Evolutionary conservation across 148 eudicot genomes (phyloP).

Genomic region (Silene uniflora): DNA sequence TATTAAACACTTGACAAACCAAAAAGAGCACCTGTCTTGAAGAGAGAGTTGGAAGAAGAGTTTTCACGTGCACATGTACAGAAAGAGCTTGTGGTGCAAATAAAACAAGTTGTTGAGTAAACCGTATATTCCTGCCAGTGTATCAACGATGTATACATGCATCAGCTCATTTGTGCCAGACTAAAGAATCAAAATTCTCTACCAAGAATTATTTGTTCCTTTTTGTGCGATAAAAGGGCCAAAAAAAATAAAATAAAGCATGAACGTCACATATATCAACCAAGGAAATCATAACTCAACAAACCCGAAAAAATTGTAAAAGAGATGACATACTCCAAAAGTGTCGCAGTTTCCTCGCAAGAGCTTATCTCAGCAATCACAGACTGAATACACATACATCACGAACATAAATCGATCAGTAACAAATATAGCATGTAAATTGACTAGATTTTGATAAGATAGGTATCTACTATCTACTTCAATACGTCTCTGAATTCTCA

Average conservation of each 20-base stretch:
- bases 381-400: conserved; percentile 48
- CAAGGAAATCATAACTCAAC: conserved; percentile 1
- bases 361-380: conserved; percentile 96
- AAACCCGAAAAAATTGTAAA: conserved; percentile 7
- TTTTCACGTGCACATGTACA: conserved; percentile 87
- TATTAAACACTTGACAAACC: conserved; percentile 1
- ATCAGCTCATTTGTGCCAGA: conserved; percentile 11
- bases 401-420: conserved; percentile 20
- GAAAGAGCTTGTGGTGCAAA: conserved; percentile 97
- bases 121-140: conserved; percentile 74
- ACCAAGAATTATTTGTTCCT: not conserved
- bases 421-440: conserved; percentile 2
- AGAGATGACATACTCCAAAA: conserved; percentile 69
- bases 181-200: not conserved
- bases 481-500: not conserved
- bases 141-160: conserved; percentile 19
- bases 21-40: conserved; percentile 76
- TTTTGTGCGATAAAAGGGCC: not conserved
- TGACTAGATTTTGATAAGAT: not conserved
- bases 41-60: conserved; percentile 86
- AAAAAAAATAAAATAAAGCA: not conserved
- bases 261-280: not conserved
- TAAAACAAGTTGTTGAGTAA: conserved; percentile 94
- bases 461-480: not conserved
- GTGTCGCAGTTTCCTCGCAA: conserved; percentile 81